Base-by-base conservation (phyloP, 2,329 filamentous ascomycete species). In the Malbranchea cinnamomea region DNA sequence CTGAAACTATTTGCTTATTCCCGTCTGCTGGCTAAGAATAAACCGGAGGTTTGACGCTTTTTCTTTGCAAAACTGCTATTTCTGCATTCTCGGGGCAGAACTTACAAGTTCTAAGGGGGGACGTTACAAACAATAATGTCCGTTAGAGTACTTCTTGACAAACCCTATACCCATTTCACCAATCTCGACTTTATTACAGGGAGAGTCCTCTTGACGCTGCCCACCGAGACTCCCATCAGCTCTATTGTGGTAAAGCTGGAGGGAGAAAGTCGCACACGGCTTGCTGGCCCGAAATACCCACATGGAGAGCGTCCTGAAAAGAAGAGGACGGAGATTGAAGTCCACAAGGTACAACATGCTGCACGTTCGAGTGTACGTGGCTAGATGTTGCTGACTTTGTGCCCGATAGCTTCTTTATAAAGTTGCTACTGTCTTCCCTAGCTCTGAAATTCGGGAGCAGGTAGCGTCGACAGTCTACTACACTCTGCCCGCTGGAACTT, bases 221-320 rank as follows among this genome's bases (percentile, higher is more conserved):
- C 46, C 1, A 49, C 48, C 1, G 57, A 62, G 41, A 50, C 61
- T 8, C 44, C 59, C 5, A 54, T 65, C 29, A 52, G 54, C 23
- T 52, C 51, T 4, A 59, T 65, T 21, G 55, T 55, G 23, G 61
- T 64, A 27, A 65, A 65, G 41, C 42, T 65, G 16, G 60, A 65
- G 37, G 60, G 59, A 13, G 61, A 64, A 39, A 63, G 59, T 41
- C 54, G 53, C 20, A 60, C 60, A 14, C 48, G 59, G 23, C 49
- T 65, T 10, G 49, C 52, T 2, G 55, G 52, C 10, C 52, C 48
- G 37, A 54, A 48, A 32, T 37, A 58, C 36, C 53, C 51, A 2
- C 45, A 54, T 32, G 42, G 54, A 52, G 57, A 56, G 20, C 42
- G 54, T 21, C 52, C 55, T 13, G 57, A 62, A n/a, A 61, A 60